These are phyloP conservation scores for Aureobasidium subglaciale DNA, from an alignment of 2,329 filamentous ascomycete species.

Conservation along the genomic window DNA sequence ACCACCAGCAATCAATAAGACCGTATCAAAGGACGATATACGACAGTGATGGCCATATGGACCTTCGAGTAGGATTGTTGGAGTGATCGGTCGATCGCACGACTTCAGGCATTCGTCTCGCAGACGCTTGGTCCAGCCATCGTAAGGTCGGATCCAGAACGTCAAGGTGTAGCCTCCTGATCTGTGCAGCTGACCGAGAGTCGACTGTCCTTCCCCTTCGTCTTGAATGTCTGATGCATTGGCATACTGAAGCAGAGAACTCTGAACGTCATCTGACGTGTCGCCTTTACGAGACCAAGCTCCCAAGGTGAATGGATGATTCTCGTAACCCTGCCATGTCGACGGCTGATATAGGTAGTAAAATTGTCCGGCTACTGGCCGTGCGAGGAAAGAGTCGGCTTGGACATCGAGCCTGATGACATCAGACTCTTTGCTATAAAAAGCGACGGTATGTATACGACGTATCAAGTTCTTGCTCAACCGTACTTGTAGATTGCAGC, in stretches of 20 bases:
- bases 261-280: neutral
- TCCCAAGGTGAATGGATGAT: conserved; percentile 45
- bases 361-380: conserved; percentile 40
- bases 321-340: conserved; percentile 41
- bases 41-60: conserved; percentile 42
- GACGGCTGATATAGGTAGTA: conserved; percentile 45
- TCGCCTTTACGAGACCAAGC: conserved; percentile 17
- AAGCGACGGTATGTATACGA: conserved; percentile 28
- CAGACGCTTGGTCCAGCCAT: conserved; percentile 45
- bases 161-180: conserved; percentile 24
- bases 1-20: conserved; percentile 41
- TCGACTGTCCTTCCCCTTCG: neutral
- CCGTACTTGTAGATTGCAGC: conserved; percentile 35
- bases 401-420: conserved; percentile 42
- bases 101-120: conserved; percentile 29
- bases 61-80: conserved; percentile 42
- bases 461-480: conserved; percentile 21
- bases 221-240: neutral
- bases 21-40: conserved; percentile 34
- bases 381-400: conserved; percentile 28
- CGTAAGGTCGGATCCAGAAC: conserved; percentile 46
- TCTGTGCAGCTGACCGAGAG: neutral
- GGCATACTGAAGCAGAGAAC: neutral
- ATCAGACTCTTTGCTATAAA: conserved; percentile 39
- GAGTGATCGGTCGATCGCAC: conserved; percentile 21